A percentile compares a stretch with the other conserved stretches of the same genome.
Evolutionary conservation across 768 basidiomycete species (phyloP).

Genomic region (Leccinum longicurvipes): DNA sequence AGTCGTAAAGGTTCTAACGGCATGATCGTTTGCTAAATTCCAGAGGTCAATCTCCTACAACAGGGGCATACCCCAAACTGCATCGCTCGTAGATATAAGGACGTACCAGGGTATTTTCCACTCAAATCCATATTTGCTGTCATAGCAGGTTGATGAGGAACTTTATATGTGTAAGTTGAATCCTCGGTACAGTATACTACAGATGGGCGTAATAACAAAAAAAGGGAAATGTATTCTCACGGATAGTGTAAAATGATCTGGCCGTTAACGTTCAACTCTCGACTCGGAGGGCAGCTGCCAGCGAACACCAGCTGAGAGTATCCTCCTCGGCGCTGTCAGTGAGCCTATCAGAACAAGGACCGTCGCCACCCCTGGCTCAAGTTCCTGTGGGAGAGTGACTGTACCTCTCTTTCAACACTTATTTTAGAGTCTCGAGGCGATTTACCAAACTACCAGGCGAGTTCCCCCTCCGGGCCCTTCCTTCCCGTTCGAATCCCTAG

Average conservation of each 20-base stretch:
- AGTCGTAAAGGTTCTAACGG: conserved; percentile 48
- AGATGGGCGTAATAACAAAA: conserved; percentile 72
- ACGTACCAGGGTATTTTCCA: conserved; percentile 24
- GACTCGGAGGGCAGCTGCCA: conserved; percentile 56
- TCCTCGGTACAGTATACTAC: too few relatives aligned
- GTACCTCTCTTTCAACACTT: conserved; percentile 55
- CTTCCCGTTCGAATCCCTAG: conserved; percentile 57
- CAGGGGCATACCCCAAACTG: neutral
- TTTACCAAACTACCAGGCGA: conserved; percentile 56
- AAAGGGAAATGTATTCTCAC: conserved; percentile 19
- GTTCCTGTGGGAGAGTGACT: too few relatives aligned
- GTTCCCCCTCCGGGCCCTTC: conserved; percentile 81
- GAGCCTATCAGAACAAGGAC: neutral
- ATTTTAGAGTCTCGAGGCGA: conserved; percentile 45
- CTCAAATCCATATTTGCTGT: conserved; percentile 1
- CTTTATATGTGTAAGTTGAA: too few relatives aligned
- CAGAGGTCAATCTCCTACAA: neutral
- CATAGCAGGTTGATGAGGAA: too few relatives aligned
- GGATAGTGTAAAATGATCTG: too few relatives aligned
- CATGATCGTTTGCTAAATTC: conserved; percentile 48
- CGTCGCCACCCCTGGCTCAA: too few relatives aligned
- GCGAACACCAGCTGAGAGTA: conserved; percentile 21
- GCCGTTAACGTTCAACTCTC: too few relatives aligned
- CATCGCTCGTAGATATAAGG: neutral
- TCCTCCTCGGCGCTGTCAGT: too few relatives aligned